These are phyloP conservation scores for Phialophora tarda DNA, from an alignment of 2,329 filamentous ascomycete species.

Conservation along the genomic window DNA sequence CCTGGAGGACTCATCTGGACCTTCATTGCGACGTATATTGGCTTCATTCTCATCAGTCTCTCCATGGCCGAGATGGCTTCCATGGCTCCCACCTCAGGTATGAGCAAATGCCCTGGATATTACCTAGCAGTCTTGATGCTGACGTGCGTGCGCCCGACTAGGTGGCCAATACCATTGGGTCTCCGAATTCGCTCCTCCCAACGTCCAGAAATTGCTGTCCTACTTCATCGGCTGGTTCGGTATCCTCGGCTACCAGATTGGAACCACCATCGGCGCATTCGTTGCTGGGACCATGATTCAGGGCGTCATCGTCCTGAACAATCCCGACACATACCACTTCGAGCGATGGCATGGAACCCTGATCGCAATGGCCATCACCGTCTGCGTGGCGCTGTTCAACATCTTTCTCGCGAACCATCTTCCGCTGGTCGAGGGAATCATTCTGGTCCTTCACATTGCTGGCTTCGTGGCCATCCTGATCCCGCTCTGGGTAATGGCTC, in stretches of 20 bases:
- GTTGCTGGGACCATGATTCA: slow-evolving; percentile 45
- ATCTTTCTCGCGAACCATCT: slow-evolving; percentile 41
- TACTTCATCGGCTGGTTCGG: slow-evolving; percentile 49
- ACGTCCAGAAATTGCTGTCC: slow-evolving; percentile 51
- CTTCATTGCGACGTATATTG: slow-evolving; percentile 55
- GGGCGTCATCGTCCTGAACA: slow-evolving; percentile 43
- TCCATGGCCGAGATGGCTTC: slow-evolving; percentile 59
- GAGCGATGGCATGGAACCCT: slow-evolving; percentile 44
- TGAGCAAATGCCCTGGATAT: not conserved
- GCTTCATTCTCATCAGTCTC: slow-evolving; percentile 48
- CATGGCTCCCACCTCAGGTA: slow-evolving; percentile 45
- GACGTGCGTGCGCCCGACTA: slow-evolving; percentile 35
- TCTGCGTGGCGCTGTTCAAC: slow-evolving; percentile 42
- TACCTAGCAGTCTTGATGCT: not conserved
- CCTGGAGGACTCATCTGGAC: slow-evolving; percentile 61
- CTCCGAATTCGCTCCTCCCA: slow-evolving; percentile 58
- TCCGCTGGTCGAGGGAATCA: slow-evolving; percentile 44
- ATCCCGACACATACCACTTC: slow-evolving; percentile 37
- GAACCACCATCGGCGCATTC: slow-evolving; percentile 38
- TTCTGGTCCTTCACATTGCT: slow-evolving; percentile 45
- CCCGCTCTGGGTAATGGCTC: slow-evolving; percentile 43
- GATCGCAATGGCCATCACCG: slow-evolving; percentile 40
- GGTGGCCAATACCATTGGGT: slow-evolving; percentile 64
- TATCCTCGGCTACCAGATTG: slow-evolving; percentile 45
- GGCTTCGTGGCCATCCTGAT: slow-evolving; percentile 45